Percentiles rank a stretch among this genome's conserved stretches.
Conservation (phyloP, 306 rosid species). For the Medicago lupulina region DNA sequence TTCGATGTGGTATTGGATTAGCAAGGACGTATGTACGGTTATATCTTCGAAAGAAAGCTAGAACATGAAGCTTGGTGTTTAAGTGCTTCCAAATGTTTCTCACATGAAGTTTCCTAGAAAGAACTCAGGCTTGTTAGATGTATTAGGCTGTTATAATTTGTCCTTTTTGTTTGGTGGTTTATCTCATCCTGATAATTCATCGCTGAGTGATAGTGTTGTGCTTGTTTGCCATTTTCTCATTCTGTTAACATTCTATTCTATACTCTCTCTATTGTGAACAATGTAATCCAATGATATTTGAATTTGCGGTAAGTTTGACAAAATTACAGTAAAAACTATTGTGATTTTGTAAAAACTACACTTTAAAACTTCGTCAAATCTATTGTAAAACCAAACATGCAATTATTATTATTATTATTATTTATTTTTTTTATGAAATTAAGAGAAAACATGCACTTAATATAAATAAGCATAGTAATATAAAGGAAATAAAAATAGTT, state of each 20-base stretch:
- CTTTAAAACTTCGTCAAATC: too few species aligned
- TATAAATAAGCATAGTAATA: too few species aligned
- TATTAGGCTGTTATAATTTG: not conserved
- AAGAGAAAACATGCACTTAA: too few species aligned
- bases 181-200: not conserved
- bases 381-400: too few species aligned
- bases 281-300: too few species aligned
- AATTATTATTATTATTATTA: too few species aligned
- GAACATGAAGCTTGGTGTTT: not conserved
- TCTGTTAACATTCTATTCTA: not conserved
- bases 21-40: conserved; percentile 8
- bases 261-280: not conserved
- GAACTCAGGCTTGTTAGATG: not conserved
- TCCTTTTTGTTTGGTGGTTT: not conserved
- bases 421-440: too few species aligned
- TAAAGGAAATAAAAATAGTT: too few species aligned
- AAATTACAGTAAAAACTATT: too few species aligned
- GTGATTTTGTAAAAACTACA: too few species aligned
- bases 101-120: conserved; percentile 48
- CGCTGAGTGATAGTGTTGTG: not conserved
- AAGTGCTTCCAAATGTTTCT: conserved; percentile 19
- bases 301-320: too few species aligned
- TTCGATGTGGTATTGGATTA: conserved; percentile 20
- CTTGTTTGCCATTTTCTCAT: not conserved
- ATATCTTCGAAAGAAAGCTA: not conserved